phyloP scores from a whole-genome alignment of 2,329 filamentous ascomycete genomes.

The Arthrobotrys megalospora region DNA sequence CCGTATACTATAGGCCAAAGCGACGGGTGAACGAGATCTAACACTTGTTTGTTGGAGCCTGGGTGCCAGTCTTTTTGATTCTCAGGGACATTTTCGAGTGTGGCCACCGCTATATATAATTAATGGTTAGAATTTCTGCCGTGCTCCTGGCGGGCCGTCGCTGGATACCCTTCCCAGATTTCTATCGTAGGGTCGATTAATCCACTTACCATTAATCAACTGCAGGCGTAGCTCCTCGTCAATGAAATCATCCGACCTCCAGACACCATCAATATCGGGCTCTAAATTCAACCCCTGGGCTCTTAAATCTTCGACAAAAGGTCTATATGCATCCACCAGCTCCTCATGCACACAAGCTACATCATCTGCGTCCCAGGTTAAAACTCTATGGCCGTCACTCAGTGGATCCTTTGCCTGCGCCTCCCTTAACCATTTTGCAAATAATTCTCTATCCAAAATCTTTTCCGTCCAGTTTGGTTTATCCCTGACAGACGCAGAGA shows the following conservation, averaged over 20 bases:
- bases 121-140: not conserved
- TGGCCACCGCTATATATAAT: constrained; percentile 67
- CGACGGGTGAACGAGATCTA: constrained; percentile 77
- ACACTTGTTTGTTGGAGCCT: constrained; percentile 72
- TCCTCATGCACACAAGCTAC: constrained; percentile 34
- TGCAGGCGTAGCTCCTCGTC: constrained; percentile 43
- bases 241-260: constrained; percentile 42
- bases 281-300: constrained; percentile 25
- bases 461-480: constrained; percentile 54
- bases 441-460: constrained; percentile 35
- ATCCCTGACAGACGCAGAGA: constrained; percentile 44
- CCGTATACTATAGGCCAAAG: constrained; percentile 75
- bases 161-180: too few species aligned
- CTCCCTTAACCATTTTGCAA: constrained; percentile 54
- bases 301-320: constrained; percentile 35
- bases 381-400: not conserved
- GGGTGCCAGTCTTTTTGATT: constrained; percentile 75
- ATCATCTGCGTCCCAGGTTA: constrained; percentile 41
- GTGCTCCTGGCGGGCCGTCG: too few species aligned
- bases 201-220: constrained; percentile 39
- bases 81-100: constrained; percentile 72
- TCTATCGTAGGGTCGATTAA: not conserved
- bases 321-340: constrained; percentile 46
- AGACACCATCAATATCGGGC: constrained; percentile 59
- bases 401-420: constrained; percentile 16